Base-by-base conservation (phyloP, 805 yeast genomes). In the Candida oleophila region DNA sequence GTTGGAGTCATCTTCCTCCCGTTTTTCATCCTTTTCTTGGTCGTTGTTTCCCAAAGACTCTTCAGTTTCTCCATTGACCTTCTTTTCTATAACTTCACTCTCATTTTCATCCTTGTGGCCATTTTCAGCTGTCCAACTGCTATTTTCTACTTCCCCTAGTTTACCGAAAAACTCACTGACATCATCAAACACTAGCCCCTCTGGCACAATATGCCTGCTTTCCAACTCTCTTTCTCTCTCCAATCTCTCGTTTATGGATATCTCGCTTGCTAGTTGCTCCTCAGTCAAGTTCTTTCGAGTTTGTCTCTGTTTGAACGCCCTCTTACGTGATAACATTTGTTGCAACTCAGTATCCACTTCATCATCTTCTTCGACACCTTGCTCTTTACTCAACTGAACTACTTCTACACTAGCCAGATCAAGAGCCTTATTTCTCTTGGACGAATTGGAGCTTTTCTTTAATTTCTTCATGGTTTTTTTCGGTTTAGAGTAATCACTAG, bases 391-490 rank as follows among this genome's bases (percentile, higher is more conserved):
- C 8, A 74, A 76, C 2, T 60, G 57, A 30, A 60, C 55, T 12
- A 72, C 57, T 5, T 65, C 65, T 15, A 47, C 49, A 41, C 62
- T n/a, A n/a, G n/a, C n/a, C n/a, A n/a, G n/a, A n/a, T 64, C 21
- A 53, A 58, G 32, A 66, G 64, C 53, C 68, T 55, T 48, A 62
- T 62, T 32, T 21, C 33, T 42, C 28, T 20, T 32, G 55, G 69
- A 65, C 62, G 65, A 62, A 54, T 70, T 60, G 35, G 64, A 63
- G 20, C 68, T 69, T 52, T 74, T 72, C 47, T 72, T 70, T 1
- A 72, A 55, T 53, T 76, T 76, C 49, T 70, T 74, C 65, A 73
- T 68, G 12, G 61, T 56, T 2, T 61, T 59, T 45, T 63, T 52
- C 4, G 52, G 46, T 41, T 48, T 49, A 4, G 45, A 36, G 25